Evolutionary conservation across 495 filamentous ascomycete species (phyloP), one percentile per base, ranked within the genome.

Genomic region (Talaromyces wortmannii): DNA sequence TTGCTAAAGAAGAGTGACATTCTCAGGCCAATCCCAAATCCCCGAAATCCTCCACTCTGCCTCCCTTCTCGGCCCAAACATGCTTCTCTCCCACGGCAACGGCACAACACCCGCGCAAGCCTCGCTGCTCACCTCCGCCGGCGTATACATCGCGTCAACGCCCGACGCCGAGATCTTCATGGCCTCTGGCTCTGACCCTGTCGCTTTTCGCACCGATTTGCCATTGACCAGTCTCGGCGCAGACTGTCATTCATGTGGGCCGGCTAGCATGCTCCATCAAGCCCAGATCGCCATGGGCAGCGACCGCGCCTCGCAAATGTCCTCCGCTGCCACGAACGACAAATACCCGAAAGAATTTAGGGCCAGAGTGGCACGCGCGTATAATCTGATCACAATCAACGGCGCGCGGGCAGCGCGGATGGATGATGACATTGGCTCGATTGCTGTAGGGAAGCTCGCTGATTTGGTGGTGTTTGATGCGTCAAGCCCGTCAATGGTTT

Each of bases 301-400:
- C 8, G 63, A 65, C 23, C 59, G 73, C 15, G 60, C 49, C 1
- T n/a, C 52, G 8, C 58, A 56, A 48, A 63, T 65, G 31, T 46
- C 63, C 15, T 48, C 62, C 40, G 57, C 68, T 31, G 10, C 55
- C 4, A n/a, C 55, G 4, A 46, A 53, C 31, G 61, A 63, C 0
- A 61, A 64, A 40, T 45, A 57, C 0, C 65, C 73, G 6, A 55
- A 47, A 23, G 51, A 57, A 23, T 53, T 70, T 3, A 57, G 66
- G 17, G 50, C 61, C 16, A 72, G 63, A 4, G 69, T 68, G 6
- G 62, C 69, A 15, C 64, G 71, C 47, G 69, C 64, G 10, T 75
- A 73, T 56, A 72, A 73, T 49, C 60, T 74, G 7, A 72, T 59
- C 1, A 78, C 72, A 0, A 67, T 75, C 33, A 53, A 55, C 13